Evolutionary conservation across 2,329 filamentous ascomycete genomes (phyloP), one percentile per base, ranked within the genome.

Genomic region (Monilinia fructicola): DNA sequence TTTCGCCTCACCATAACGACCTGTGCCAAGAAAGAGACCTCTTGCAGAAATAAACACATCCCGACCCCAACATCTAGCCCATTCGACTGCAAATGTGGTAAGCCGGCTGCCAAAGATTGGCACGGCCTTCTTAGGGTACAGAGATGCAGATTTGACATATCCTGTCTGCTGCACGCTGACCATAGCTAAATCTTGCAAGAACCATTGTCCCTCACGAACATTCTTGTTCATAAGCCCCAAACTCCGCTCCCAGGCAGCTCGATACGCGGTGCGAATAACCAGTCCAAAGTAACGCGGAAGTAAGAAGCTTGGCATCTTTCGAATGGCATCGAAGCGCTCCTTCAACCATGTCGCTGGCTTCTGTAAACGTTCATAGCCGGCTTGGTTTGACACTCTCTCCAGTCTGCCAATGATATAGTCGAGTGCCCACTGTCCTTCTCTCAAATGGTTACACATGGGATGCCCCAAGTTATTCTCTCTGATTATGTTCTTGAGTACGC

Each of bases 1-100:
- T 75, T 87, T 93, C 10, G 95, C 95, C 76, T 97, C 93, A 2
- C 85, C 86, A 73, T 90, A 97, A 11, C 95, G 89, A 2, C 93
- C 92, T 14, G 94, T 98, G 52, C 91, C 93, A 46, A 99, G 85
- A 72, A 91, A 92, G n/a, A 99, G 83, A 54, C 95, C 95, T 61
- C 95, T 90, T 52, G 97, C 86, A 18, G 95, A 95, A 70, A 99
- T 99, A 78, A 97, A 98, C 16, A 97, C 92, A 77, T 99, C 95
- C 66, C 95, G 89, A 10, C 96, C 95, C 95, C 95, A 99, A 78
- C 94, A 97, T 73, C 95, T 87, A 60, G 94, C 93, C 93, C 95
- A 99, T 73, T 93, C 90, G 11, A 91, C 90, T 0, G 95, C 87
- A 76, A 99, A 78, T 99, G 95, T 46, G 95, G 95, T 56, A 99